Conservation (phyloP, 352 stramenopile species). For the Aphanomyces astaci region DNA sequence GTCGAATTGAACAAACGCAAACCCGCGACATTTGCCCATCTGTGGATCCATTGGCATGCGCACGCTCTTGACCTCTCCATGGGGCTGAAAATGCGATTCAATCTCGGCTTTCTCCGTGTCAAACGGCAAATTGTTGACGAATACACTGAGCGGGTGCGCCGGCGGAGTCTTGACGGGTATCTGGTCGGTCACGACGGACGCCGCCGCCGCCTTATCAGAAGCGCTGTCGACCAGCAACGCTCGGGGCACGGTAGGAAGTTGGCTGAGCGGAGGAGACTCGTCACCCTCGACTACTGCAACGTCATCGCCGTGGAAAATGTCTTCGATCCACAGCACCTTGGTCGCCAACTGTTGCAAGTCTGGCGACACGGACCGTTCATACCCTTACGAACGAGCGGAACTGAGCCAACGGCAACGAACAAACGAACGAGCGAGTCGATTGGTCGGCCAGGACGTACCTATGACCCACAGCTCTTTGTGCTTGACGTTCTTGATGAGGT, state of each 20-base stretch:
- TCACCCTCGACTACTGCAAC: not conserved
- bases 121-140: constrained; percentile 84
- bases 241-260: too few species aligned
- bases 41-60: constrained; percentile 81
- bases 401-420: not conserved
- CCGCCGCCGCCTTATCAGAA: too few species aligned
- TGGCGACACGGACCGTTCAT: constrained; percentile 56
- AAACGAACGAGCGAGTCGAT: not conserved
- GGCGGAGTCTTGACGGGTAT: not conserved
- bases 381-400: constrained; percentile 33
- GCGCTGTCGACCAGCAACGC: too few species aligned
- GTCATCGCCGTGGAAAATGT: constrained; percentile 28
- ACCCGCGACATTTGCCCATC: constrained; percentile 84
- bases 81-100: constrained; percentile 56
- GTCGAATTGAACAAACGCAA: constrained; percentile 85
- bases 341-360: constrained; percentile 73
- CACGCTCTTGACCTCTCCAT: constrained; percentile 64
- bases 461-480: constrained; percentile 83
- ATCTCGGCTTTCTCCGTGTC: constrained; percentile 78
- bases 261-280: too few species aligned
- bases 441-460: constrained; percentile 40
- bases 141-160: constrained; percentile 42
- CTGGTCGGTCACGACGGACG: not conserved
- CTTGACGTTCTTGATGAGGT: constrained; percentile 67
- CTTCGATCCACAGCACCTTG: constrained; percentile 63